Percentiles rank a stretch among this genome's conserved stretches.
Evolutionary conservation across 2,329 filamentous ascomycete genomes (phyloP).

Genomic region (Pseudogymnoascus sp.): DNA sequence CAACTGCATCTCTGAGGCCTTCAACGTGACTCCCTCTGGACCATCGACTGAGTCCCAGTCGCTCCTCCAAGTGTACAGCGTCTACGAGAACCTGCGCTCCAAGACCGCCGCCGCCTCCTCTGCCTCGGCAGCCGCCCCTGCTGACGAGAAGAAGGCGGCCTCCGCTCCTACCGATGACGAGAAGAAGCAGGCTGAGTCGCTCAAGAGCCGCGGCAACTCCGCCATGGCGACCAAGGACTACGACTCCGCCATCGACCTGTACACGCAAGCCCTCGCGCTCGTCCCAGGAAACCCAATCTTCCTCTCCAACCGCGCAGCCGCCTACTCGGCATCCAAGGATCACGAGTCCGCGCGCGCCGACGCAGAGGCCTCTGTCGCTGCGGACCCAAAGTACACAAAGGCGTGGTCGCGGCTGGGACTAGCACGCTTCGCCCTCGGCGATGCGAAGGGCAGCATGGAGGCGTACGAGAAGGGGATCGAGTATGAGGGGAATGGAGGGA

Average conservation of each 20-base stretch:
- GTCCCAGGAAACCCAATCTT: conserved; percentile 87
- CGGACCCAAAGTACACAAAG: conserved; percentile 92
- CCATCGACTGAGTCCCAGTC: conserved; percentile 68
- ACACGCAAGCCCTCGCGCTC: conserved; percentile 77
- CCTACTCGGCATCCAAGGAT: conserved; percentile 76
- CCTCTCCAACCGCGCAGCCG: conserved; percentile 93
- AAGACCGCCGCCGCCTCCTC: conserved; percentile 30
- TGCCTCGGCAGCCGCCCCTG: conserved; percentile 38
- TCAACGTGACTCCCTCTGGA: conserved; percentile 85
- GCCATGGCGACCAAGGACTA: conserved; percentile 96
- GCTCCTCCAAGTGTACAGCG: conserved; percentile 83
- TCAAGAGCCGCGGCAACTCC: conserved; percentile 88
- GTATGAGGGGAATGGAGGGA: conserved; percentile 86
- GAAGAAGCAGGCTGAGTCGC: conserved; percentile 73
- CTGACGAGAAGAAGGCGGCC: conserved; percentile 56
- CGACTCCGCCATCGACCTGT: conserved; percentile 68
- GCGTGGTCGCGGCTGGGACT: conserved; percentile 92
- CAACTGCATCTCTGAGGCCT: conserved; percentile 90
- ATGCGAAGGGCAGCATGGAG: conserved; percentile 86
- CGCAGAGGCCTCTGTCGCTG: conserved; percentile 79
- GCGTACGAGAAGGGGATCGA: conserved; percentile 91
- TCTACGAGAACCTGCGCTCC: conserved; percentile 87
- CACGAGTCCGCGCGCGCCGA: conserved; percentile 79
- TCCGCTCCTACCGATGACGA: conserved; percentile 38
- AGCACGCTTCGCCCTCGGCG: conserved; percentile 83